phyloP scores from a whole-genome alignment of 2,329 filamentous ascomycete genomes.

The Aulographum hederae region DNA sequence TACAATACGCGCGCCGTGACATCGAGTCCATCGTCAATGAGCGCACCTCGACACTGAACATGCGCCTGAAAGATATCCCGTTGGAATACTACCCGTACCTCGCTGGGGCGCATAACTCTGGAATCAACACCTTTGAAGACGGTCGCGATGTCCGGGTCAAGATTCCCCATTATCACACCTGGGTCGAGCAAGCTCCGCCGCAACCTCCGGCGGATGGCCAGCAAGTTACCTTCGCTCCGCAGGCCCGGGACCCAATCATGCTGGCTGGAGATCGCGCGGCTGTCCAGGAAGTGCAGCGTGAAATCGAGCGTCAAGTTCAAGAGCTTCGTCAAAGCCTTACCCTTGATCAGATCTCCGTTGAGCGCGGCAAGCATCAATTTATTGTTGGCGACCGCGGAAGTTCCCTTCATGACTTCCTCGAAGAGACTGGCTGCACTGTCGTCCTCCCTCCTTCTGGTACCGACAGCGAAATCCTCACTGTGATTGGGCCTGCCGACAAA shows the following conservation, averaged over 20 bases:
- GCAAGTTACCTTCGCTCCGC: conserved; percentile 50
- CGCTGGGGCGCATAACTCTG: conserved; percentile 55
- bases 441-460: conserved; percentile 59
- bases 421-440: conserved; percentile 78
- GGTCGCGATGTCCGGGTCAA: conserved; percentile 62
- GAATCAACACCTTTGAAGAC: conserved; percentile 46
- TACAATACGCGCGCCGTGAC: conserved; percentile 63
- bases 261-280: conserved; percentile 72
- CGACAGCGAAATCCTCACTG: conserved; percentile 66
- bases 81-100: conserved; percentile 94
- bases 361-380: conserved; percentile 81
- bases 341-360: conserved; percentile 63
- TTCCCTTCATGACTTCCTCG: conserved; percentile 69
- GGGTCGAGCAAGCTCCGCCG: conserved; percentile 48
- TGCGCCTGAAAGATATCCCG: conserved; percentile 68
- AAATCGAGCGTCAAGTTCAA: conserved; percentile 62
- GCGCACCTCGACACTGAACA: conserved; percentile 62
- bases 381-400: conserved; percentile 74
- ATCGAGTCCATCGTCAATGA: conserved; percentile 81
- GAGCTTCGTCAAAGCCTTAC: conserved; percentile 60
- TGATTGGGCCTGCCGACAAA: conserved; percentile 61
- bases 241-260: conserved; percentile 60
- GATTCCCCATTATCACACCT: conserved; percentile 66
- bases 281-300: conserved; percentile 60
- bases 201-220: conserved; percentile 36